Evolutionary conservation across 192 early-diverging fungal species (phyloP), one percentile per base, ranked within the genome.

Genomic region (Glomus cerebriforme): DNA sequence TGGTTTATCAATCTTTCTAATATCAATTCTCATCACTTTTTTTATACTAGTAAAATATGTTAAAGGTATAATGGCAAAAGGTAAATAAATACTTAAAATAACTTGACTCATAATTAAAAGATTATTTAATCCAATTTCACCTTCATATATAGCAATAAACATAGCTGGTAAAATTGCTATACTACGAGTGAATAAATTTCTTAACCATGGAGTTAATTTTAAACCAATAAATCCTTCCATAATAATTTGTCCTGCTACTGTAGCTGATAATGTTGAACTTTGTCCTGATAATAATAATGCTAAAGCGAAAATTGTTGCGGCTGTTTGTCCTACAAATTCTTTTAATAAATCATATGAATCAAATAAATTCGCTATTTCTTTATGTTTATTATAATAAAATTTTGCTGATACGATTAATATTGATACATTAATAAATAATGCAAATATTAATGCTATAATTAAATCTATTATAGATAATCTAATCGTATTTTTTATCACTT

Each of bases 341-440:
- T 81, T 72, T 49, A 96, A 78, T 5, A 95, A 83, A 15, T 80
- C 62, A 81, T 91, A 92, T 0, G 95, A 93, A 75, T 89, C 87
- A 66, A 85, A 87, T 19, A 96, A 79, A 73, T 95, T 92, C 2
- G 87, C 90, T 9, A 79, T 75, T 17, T 78, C 70, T 6, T 65
- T 62, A 39, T n/a, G 13, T 9, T 69, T 70, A n/a, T 79, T 83
- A 77, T 86, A 86, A 82, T 84, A 88, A 83, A 96, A 96, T 32
- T 90, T 91, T 4, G 95, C 91, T 7, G 94, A 86, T 69, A 96
- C 93, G 58, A 94, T 94, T 39, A 96, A 82, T 54, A 96, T 96
- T 1, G 94, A 87, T 24, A 86, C 85, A 75, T 96, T 95, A 60
- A 96, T 91, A 80, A 92, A 87, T 47, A 95, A 81, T 0, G 94